Conservation (phyloP, 2,329 filamentous ascomycete species). For the Aspergillus sergii region DNA sequence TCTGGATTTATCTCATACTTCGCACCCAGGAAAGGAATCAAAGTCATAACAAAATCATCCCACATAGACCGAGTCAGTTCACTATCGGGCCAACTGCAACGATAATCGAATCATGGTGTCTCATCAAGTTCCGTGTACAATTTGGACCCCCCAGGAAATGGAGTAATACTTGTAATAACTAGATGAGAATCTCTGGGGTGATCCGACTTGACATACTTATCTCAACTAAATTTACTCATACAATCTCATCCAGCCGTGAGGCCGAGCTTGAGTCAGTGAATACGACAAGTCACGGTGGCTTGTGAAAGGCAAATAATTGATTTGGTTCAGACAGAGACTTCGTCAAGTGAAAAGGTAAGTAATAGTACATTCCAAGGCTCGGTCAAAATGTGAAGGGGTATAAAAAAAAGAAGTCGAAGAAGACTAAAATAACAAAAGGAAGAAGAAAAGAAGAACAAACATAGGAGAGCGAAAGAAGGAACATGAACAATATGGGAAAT, state of each 20-base stretch:
- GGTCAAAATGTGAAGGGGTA: constrained; percentile 22
- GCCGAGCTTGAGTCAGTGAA: neutral
- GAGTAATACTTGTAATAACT: neutral
- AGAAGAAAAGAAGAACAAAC: constrained; percentile 7
- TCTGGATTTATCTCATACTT: neutral
- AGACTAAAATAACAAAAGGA: constrained; percentile 11
- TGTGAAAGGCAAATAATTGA: neutral
- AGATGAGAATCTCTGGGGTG: neutral
- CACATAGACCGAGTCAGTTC: neutral
- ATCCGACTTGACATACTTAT: neutral
- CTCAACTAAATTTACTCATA: too few species aligned
- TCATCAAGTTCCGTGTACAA: neutral
- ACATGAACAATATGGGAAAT: neutral
- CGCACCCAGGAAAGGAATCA: neutral
- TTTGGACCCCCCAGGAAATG: neutral
- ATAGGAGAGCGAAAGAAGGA: constrained; percentile 9
- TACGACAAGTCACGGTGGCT: neutral
- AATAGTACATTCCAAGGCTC: constrained; percentile 24
- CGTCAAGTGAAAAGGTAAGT: constrained; percentile 19
- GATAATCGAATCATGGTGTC: neutral
- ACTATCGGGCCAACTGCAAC: neutral
- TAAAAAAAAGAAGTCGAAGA: constrained; percentile 22
- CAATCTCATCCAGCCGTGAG: neutral
- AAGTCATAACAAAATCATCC: neutral
- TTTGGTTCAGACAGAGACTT: constrained; percentile 20